These are phyloP conservation scores for Stagonosporopsis vannaccii DNA, from an alignment of 2,329 filamentous ascomycete species.

Conservation along the genomic window DNA sequence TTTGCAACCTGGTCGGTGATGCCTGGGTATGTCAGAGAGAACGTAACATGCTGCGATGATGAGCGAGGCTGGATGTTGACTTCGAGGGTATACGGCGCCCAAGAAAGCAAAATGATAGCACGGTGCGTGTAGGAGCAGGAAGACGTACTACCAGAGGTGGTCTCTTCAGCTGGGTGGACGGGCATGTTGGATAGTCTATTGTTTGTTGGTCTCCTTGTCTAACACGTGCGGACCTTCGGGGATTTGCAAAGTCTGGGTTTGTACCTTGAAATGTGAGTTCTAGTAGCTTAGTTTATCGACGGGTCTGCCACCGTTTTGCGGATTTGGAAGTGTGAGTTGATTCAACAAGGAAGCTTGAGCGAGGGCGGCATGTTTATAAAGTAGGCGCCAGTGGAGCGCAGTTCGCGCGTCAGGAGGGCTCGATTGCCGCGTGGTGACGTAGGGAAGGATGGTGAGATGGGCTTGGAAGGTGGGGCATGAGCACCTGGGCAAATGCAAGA, in stretches of 20 bases:
- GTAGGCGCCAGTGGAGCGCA: constrained; percentile 19
- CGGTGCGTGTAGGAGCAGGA: not conserved
- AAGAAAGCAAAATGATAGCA: not conserved
- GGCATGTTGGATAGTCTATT: constrained; percentile 45
- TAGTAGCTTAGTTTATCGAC: constrained; percentile 9
- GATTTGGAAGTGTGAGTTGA: constrained; percentile 16
- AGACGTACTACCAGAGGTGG: constrained; percentile 49
- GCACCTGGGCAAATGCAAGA: constrained; percentile 11
- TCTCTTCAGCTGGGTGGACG: constrained; percentile 52
- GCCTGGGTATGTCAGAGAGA: constrained; percentile 33
- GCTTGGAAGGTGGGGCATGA: constrained; percentile 20
- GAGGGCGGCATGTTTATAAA: constrained; percentile 24
- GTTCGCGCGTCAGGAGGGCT: constrained; percentile 17
- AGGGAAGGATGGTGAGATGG: constrained; percentile 21
- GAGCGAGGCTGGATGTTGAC: not conserved
- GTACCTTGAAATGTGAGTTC: constrained; percentile 9
- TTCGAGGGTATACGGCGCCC: not conserved
- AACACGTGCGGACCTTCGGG: constrained; percentile 15
- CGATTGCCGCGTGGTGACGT: constrained; percentile 34
- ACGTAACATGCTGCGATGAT: too few relatives aligned
- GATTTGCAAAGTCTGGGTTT: not conserved
- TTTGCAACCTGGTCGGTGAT: constrained; percentile 56
- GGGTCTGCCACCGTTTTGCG: not conserved
- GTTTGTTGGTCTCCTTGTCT: constrained; percentile 8
- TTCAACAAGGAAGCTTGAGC: constrained; percentile 14